Conservation (phyloP, 441 rosid genomes). For the Eutrema salsugineum region DNA sequence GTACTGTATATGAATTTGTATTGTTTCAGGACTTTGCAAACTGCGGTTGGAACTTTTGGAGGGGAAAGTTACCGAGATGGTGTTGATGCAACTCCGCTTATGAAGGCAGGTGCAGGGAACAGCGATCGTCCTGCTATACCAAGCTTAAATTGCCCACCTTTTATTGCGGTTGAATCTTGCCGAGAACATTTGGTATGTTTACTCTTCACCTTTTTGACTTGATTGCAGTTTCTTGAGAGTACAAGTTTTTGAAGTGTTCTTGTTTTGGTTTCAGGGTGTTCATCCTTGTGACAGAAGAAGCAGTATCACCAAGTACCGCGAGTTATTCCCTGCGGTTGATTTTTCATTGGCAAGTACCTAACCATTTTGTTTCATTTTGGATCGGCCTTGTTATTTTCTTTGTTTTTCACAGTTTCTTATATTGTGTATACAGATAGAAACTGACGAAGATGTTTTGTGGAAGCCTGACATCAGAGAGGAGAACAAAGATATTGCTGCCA, state of each 20-base stretch:
- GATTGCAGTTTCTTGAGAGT: neutral
- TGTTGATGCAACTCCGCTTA: constrained; percentile 42
- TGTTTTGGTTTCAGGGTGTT: constrained; percentile 47
- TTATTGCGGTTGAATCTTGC: constrained; percentile 71
- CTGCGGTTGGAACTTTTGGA: constrained; percentile 84
- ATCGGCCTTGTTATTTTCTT: neutral
- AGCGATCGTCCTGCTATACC: constrained; percentile 55
- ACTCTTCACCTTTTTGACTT: neutral
- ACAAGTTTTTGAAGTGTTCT: neutral
- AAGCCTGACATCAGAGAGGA: constrained; percentile 52
- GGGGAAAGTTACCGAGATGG: constrained; percentile 37
- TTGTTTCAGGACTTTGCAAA: constrained; percentile 69
- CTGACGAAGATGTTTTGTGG: constrained; percentile 65
- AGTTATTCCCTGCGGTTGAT: constrained; percentile 84
- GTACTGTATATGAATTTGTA: neutral
- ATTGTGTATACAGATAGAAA: constrained; percentile 53
- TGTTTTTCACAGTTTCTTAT: neutral
- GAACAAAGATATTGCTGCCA: constrained; percentile 58
- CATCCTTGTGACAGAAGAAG: constrained; percentile 80
- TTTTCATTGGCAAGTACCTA: constrained; percentile 72
- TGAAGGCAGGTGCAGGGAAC: constrained; percentile 55
- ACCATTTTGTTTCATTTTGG: neutral
- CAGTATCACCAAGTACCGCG: constrained; percentile 51
- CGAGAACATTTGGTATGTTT: constrained; percentile 75
- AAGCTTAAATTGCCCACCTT: constrained; percentile 59